These are phyloP conservation scores for Thermochaetoides thermophila DNA, from an alignment of 495 filamentous ascomycete species.

Conservation along the genomic window DNA sequence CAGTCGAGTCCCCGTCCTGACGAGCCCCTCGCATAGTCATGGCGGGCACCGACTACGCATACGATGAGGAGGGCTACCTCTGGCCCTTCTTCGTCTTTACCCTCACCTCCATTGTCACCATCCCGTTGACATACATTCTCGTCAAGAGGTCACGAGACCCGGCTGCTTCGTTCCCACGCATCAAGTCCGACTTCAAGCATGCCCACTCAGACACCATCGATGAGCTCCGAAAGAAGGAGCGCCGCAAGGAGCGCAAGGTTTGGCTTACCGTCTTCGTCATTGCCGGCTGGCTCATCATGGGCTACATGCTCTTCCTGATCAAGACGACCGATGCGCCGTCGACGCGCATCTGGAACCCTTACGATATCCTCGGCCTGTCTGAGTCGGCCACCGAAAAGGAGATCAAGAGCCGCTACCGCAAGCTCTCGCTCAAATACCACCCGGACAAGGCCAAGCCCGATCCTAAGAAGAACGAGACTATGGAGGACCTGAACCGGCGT, in stretches of 20 bases:
- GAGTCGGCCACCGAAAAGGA: slow-evolving; percentile 74
- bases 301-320: slow-evolving; percentile 86
- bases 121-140: slow-evolving; percentile 80
- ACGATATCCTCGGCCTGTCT: slow-evolving; percentile 77
- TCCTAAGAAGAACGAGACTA: slow-evolving; percentile 72
- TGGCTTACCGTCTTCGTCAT: slow-evolving; percentile 71
- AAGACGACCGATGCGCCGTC: slow-evolving; percentile 54
- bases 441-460: slow-evolving; percentile 83
- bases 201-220: slow-evolving; percentile 74
- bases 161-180: slow-evolving; percentile 32
- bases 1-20: no score
- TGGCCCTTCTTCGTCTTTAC: slow-evolving; percentile 98
- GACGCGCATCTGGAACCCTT: slow-evolving; percentile 86
- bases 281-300: slow-evolving; percentile 71
- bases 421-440: slow-evolving; percentile 72
- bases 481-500: slow-evolving; percentile 67
- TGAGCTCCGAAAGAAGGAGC: slow-evolving; percentile 69
- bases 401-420: slow-evolving; percentile 80
- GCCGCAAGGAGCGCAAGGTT: slow-evolving; percentile 74
- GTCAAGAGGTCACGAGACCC: slow-evolving; percentile 64
- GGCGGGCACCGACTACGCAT: slow-evolving; percentile 96
- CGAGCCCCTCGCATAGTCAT: no score
- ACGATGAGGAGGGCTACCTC: slow-evolving; percentile 95
- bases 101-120: slow-evolving; percentile 69
- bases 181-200: slow-evolving; percentile 60